A percentile compares a stretch with the other conserved stretches of the same genome.
phyloP scores from a whole-genome alignment of 2,329 filamentous ascomycete genomes.

The Podosphaera fusca region DNA sequence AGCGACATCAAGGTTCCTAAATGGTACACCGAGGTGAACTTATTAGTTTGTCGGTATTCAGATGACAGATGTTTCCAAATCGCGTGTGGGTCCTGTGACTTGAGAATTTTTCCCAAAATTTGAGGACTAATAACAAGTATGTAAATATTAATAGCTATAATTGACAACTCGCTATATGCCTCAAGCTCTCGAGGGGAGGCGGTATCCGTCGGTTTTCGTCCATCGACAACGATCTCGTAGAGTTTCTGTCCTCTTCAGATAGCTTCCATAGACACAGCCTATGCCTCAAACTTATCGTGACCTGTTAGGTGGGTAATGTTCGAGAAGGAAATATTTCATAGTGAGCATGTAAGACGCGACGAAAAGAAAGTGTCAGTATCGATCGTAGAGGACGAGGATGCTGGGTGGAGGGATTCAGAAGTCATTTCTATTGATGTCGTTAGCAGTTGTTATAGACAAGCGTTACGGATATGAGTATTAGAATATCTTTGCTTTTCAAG shows the following conservation, averaged over 20 bases:
- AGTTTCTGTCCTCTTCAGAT: neutral
- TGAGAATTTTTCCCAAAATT: neutral
- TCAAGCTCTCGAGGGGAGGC: neutral
- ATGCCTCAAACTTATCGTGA: neutral
- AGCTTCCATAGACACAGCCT: neutral
- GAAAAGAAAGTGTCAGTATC: neutral
- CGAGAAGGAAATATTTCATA: neutral
- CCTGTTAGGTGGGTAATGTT: neutral
- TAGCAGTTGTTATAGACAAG: neutral
- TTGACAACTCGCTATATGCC: neutral
- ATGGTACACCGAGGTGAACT: neutral
- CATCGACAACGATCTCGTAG: neutral
- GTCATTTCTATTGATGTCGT: neutral
- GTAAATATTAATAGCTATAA: neutral
- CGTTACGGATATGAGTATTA: neutral
- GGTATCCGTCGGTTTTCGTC: neutral
- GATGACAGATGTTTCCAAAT: neutral
- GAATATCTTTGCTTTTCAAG: neutral
- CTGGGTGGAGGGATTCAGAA: neutral
- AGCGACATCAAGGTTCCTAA: neutral
- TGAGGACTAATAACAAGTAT: neutral
- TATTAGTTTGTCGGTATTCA: neutral
- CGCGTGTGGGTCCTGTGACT: neutral
- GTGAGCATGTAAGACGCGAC: neutral
- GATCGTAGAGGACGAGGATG: neutral